Evolutionary conservation across 257 asterid species (phyloP), one percentile per base, ranked within the genome.

Genomic region (Ilex aquifolium): DNA sequence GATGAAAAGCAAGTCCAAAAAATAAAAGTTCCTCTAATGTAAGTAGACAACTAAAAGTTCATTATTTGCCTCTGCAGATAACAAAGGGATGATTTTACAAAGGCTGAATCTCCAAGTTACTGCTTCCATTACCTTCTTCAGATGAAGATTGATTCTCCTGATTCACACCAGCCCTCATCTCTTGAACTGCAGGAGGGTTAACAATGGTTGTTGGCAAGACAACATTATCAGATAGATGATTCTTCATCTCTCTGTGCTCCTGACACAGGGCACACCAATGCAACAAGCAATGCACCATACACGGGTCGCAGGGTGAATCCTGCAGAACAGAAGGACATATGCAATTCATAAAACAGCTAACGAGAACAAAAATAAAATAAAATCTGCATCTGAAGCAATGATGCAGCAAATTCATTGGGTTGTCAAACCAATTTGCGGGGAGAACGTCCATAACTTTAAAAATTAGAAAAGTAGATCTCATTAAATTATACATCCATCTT

Each of bases 231-330:
- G 74, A 62, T 3, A 90, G 65, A 65, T 77, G 91, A 14, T 72
- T 62, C 60, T 70, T 82, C 85, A 81, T 70, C 77, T 90, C 95
- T 65, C 97, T 71, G 12, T 80, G 80, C 65, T 90, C 97, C 32
- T 90, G 97, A 71, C 97, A 90, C 63, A 88, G 62, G 7, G 97
- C 97, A 69, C 97, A 88, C 97, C 95, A 85, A 66, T 90, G 96
- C 36, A 88, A 69, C 69, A 90, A 83, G 66, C 93, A 89, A 50
- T 88, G 97, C 73, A 88, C 93, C 78, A 82, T 31, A 64, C 96
- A 85, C 5, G 97, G 93, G 55, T 90, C 96, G 60, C 97, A 90
- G 0, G 95, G 96, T 2, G 88, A 65, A 65, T 88, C 95, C 96
- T 89, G 69, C 70, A 76, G 12, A 60, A 48, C n/a, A 40, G 31